These are phyloP conservation scores for Ceratocystiopsis minuta DNA, from an alignment of 2,329 filamentous ascomycete genomes.

Conservation along the genomic window DNA sequence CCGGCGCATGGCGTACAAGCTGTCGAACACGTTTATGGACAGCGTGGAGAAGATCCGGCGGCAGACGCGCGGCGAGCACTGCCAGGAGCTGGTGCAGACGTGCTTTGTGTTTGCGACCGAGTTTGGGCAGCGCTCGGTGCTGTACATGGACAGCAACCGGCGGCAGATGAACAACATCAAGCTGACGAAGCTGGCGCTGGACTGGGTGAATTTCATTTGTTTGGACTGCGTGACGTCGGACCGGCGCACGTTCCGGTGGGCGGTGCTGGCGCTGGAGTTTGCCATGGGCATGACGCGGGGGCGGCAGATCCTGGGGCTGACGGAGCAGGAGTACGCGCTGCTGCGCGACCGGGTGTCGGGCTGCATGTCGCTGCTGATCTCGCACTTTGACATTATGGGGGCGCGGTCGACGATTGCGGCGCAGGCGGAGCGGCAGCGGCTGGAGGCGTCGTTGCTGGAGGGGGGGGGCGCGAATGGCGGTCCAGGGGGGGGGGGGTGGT, in stretches of 20 bases:
- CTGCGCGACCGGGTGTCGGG: constrained; percentile 80
- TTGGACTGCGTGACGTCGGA: constrained; percentile 92
- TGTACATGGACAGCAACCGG: constrained; percentile 90
- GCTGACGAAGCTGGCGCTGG: constrained; percentile 76
- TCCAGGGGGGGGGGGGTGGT: too few relatives aligned
- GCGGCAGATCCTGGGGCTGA: constrained; percentile 79
- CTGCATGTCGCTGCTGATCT: constrained; percentile 94
- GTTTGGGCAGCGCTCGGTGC: constrained; percentile 83
- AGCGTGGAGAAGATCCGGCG: constrained; percentile 84
- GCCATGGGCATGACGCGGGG: constrained; percentile 95
- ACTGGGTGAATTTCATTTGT: constrained; percentile 97
- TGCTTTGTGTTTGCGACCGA: constrained; percentile 99
- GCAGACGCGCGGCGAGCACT: constrained; percentile 69
- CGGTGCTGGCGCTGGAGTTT: constrained; percentile 85
- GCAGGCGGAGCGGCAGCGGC: constrained; percentile 76
- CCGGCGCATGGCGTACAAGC: constrained; percentile 85
- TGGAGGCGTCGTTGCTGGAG: constrained; percentile 43
- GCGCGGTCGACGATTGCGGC: constrained; percentile 84
- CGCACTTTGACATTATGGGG: constrained; percentile 98
- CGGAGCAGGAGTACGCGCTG: constrained; percentile 68
- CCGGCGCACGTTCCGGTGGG: constrained; percentile 92
- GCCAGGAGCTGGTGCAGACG: constrained; percentile 90
- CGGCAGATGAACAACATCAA: constrained; percentile 96
- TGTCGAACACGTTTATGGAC: constrained; percentile 97
- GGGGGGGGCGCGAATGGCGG: too few relatives aligned